Conservation (phyloP, 2,329 filamentous ascomycete species). For the Ceratocystis albifundus region DNA sequence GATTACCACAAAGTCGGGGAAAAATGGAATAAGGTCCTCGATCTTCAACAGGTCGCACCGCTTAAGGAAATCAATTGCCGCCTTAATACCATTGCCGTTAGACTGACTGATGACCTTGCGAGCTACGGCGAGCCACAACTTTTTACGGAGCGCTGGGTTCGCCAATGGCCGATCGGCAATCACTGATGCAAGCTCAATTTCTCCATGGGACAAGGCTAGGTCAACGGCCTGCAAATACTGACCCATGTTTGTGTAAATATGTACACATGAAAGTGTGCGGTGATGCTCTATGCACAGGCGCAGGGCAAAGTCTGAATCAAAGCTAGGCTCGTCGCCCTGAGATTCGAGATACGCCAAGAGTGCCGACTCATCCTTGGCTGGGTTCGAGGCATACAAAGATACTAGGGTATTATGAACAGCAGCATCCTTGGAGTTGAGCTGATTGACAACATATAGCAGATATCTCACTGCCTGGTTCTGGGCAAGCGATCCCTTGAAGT, state of each 20-base stretch:
- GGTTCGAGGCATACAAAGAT: constrained; percentile 83
- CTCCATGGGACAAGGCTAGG: constrained; percentile 76
- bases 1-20: constrained; percentile 96
- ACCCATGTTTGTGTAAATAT: constrained; percentile 94
- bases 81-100: constrained; percentile 62
- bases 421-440: constrained; percentile 65
- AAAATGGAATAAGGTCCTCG: constrained; percentile 95
- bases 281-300: constrained; percentile 90
- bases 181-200: constrained; percentile 77
- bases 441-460: constrained; percentile 83
- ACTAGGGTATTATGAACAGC: constrained; percentile 96
- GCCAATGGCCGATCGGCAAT: constrained; percentile 79
- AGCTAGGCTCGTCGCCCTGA: constrained; percentile 74
- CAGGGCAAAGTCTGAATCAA: constrained; percentile 92
- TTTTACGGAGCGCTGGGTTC: constrained; percentile 71
- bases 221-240: constrained; percentile 91
- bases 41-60: constrained; percentile 86
- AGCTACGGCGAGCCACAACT: constrained; percentile 88
- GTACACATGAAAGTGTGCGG: constrained; percentile 84
- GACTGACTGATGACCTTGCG: constrained; percentile 83
- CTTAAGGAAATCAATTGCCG: constrained; percentile 85
- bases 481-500: constrained; percentile 51
- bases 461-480: constrained; percentile 92
- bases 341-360: constrained; percentile 82
- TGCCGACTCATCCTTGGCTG: constrained; percentile 70